phyloP scores from a whole-genome alignment of 805 yeast species.

The Trichomonascus vanleenenianus region DNA sequence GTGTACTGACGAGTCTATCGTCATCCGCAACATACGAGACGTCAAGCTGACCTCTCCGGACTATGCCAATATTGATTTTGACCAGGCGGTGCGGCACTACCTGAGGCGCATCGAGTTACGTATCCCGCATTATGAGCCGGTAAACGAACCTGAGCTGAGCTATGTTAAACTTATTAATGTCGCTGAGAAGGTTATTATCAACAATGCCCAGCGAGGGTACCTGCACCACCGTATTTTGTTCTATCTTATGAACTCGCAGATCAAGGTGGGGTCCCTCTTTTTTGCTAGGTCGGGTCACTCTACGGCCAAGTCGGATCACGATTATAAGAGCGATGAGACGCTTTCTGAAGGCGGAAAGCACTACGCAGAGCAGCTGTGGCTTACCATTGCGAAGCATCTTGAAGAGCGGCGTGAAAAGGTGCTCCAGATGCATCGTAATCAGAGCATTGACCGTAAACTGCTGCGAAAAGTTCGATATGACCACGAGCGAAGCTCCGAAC shows the following conservation, averaged over 20 bases:
- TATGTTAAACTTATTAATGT: constrained; percentile 85
- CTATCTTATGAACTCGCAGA: constrained; percentile 83
- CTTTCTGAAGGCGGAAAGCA: constrained; percentile 55
- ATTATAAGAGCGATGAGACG: constrained; percentile 64
- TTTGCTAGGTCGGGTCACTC: constrained; percentile 57
- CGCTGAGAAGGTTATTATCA: constrained; percentile 75
- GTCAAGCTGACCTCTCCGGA: constrained; percentile 80
- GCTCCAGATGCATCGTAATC: not conserved
- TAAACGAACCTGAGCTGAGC: constrained; percentile 51
- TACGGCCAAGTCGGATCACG: constrained; percentile 37
- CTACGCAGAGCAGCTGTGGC: constrained; percentile 59
- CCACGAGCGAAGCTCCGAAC: not conserved
- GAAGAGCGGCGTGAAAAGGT: constrained; percentile 11
- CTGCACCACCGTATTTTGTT: constrained; percentile 85
- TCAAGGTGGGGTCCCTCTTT: constrained; percentile 82
- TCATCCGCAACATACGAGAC: constrained; percentile 70
- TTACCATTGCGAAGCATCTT: constrained; percentile 41
- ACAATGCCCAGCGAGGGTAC: constrained; percentile 80
- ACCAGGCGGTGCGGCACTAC: constrained; percentile 71
- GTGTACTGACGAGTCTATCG: constrained; percentile 61
- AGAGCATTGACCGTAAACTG: constrained; percentile 2
- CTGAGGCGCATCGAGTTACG: constrained; percentile 61
- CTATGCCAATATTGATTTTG: constrained; percentile 66
- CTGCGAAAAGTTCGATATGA: not conserved
- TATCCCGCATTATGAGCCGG: constrained; percentile 63